Evolutionary conservation across 192 early-diverging fungal species (phyloP).

Genomic region (Gigaspora rosea): DNA sequence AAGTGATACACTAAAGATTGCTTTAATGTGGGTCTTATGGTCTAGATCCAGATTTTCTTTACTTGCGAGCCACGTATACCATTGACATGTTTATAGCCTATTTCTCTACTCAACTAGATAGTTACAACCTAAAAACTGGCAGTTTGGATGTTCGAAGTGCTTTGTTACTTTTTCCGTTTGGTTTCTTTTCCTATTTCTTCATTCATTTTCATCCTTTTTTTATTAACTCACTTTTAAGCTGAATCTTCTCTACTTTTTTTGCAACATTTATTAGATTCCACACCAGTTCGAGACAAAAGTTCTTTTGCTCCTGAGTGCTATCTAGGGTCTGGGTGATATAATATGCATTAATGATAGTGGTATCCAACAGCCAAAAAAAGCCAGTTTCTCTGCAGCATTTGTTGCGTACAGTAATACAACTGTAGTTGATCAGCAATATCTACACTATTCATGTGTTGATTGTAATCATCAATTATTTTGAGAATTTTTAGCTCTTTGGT

Average conservation of each 20-base stretch:
- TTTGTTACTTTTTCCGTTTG: too few relatives aligned
- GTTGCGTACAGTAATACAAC: constrained; percentile 26
- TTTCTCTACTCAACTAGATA: constrained; percentile 6
- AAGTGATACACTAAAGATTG: not conserved
- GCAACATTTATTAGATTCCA: constrained; percentile 5
- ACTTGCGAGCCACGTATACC: not conserved
- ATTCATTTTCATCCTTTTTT: not conserved
- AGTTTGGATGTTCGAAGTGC: too few relatives aligned
- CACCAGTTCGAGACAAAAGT: not conserved
- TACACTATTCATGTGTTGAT: too few relatives aligned
- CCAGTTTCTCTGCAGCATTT: constrained; percentile 19
- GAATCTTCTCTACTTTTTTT: not conserved
- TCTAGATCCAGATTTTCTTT: not conserved
- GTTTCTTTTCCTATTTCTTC: not conserved
- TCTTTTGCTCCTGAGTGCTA: too few relatives aligned
- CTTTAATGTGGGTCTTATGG: not conserved
- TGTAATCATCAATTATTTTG: too few relatives aligned
- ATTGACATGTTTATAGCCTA: not conserved
- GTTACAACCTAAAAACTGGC: not conserved
- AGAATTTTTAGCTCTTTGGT: too few relatives aligned
- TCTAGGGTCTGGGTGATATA: not conserved
- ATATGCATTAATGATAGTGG: constrained; percentile 27
- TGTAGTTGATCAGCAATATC: too few relatives aligned
- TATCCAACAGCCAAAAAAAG: constrained; percentile 30
- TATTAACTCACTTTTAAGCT: not conserved